Evolutionary conservation across 2,329 filamentous ascomycete species (phyloP), one percentile per base, ranked within the genome.

Genomic region (Fusarium phyllophilum): DNA sequence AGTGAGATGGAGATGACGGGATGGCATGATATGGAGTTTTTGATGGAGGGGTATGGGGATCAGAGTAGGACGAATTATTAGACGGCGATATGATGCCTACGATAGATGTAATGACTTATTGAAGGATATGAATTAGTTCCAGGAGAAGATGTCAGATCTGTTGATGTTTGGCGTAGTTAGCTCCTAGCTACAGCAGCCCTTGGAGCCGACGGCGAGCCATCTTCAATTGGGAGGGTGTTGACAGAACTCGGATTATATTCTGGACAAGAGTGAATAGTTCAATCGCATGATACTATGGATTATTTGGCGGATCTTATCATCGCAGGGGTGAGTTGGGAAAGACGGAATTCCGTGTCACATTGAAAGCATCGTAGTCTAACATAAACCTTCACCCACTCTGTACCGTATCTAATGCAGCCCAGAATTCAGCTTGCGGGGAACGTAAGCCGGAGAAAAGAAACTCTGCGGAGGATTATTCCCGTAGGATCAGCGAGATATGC

Each of bases 11-110:
- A 68, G 11, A 61, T 75, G 56, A 57, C 73, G n/a, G 74, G 75
- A n/a, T 76, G 74, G 74, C 56, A 75, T 24, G 74, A 75, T 29
- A 76, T 76, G 74, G 74, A 76, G 34, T 34, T 76, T 38, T 41
- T 76, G 15, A 66, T 76, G 70, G 74, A 63, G 18, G 70, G 68
- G 2, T 76, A 67, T 48, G 68, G 74, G 8, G 73, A 69, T 2
- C 52, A 72, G 29, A 42, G 34, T 1, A 66, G 61, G 29, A 39
- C 48, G 1, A 48, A 54, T 15, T 68, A 59, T 26, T 67, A 67
- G 22, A 49, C n/a, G 31, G 8, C 7, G 18, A 26, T 34, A 22
- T 41, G 1, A 10, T 31, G 7, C 4, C 24, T 46, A 36, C 6
- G n/a, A 13, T 7, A 26, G 8, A 20, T 17, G 3, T 46, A 14